Evolutionary conservation across 2,329 filamentous ascomycete genomes (phyloP).

Genomic region (Aureobasidium subglaciale): DNA sequence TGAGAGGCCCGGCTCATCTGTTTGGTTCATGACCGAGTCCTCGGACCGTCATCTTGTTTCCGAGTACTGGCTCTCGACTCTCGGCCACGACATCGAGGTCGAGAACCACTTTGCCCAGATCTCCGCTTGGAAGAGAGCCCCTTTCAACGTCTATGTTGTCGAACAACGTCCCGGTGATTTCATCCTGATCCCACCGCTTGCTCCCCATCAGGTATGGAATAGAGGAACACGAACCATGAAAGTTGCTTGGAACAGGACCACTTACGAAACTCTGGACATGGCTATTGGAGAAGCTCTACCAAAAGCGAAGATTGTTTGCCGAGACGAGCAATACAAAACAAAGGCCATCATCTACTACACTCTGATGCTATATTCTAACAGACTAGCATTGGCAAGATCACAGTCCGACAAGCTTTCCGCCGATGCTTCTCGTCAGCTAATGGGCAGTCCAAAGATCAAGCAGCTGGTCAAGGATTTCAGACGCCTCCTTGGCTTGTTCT

Average conservation of each 20-base stretch:
- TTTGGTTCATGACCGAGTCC: conserved; percentile 98
- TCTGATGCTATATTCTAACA: conserved; percentile 64
- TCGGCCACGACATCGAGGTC: conserved; percentile 94
- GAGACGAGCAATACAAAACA: conserved; percentile 98
- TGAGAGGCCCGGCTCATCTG: conserved; percentile 72
- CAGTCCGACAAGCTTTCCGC: conserved; percentile 34
- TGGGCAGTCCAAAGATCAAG: conserved; percentile 47
- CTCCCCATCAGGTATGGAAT: conserved; percentile 98
- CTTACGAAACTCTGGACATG: conserved; percentile 80
- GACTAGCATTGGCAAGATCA: conserved; percentile 52
- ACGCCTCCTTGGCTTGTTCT: conserved; percentile 69
- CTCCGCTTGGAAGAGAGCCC: conserved; percentile 90
- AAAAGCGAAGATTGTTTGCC: conserved; percentile 81
- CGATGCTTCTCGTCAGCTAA: conserved; percentile 25
- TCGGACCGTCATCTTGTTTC: conserved; percentile 85
- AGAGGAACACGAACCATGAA: conserved; percentile 93
- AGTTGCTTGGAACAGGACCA: conserved; percentile 95
- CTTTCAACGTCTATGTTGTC: conserved; percentile 86
- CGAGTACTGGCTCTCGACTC: conserved; percentile 86
- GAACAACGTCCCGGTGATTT: conserved; percentile 89
- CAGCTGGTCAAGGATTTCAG: conserved; percentile 80
- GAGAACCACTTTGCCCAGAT: conserved; percentile 95
- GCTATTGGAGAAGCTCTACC: conserved; percentile 82
- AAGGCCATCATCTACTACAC: conserved; percentile 92
- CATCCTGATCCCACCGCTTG: conserved; percentile 84